Evolutionary conservation across 495 filamentous ascomycete species (phyloP).

Genomic region (Aspergillus olivimuriae): DNA sequence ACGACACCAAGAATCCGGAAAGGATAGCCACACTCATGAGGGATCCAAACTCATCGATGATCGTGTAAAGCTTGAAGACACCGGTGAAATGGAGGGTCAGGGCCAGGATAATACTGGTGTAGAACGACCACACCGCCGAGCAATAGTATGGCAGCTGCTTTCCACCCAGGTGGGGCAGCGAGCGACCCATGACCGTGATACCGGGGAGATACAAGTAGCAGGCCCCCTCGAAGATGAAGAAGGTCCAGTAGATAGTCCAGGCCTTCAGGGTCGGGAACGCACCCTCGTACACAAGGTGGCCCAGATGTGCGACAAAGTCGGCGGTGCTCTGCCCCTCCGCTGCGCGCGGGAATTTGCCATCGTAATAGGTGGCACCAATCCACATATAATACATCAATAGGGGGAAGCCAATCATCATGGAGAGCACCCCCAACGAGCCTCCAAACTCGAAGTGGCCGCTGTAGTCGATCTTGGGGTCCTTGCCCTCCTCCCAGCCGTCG

Average conservation of each 20-base stretch:
- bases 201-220: slow-evolving; percentile 83
- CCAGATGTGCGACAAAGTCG: slow-evolving; percentile 65
- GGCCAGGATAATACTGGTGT: slow-evolving; percentile 68
- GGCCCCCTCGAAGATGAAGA: slow-evolving; percentile 74
- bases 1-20: slow-evolving; percentile 72
- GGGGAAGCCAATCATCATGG: slow-evolving; percentile 91
- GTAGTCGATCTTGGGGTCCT: slow-evolving; percentile 72
- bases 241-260: slow-evolving; percentile 90
- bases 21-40: slow-evolving; percentile 86
- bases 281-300: slow-evolving; percentile 64
- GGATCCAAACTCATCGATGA: slow-evolving; percentile 93
- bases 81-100: slow-evolving; percentile 69
- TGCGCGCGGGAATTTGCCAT: slow-evolving; percentile 70
- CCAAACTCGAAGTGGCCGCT: slow-evolving; percentile 86
- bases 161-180: slow-evolving; percentile 72
- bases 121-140: slow-evolving; percentile 81
- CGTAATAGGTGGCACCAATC: slow-evolving; percentile 88
- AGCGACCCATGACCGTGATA: slow-evolving; percentile 75
- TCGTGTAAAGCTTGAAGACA: slow-evolving; percentile 82
- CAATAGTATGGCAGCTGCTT: slow-evolving; percentile 90
- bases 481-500: slow-evolving; percentile 61
- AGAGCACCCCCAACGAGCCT: slow-evolving; percentile 64
- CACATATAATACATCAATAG: slow-evolving; percentile 98
- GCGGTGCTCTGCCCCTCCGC: slow-evolving; percentile 54
- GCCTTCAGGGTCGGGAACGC: slow-evolving; percentile 75